Evolutionary conservation across 148 eudicot species (phyloP), one percentile per base, ranked within the genome.

Genomic region (Nyssa sinensis): DNA sequence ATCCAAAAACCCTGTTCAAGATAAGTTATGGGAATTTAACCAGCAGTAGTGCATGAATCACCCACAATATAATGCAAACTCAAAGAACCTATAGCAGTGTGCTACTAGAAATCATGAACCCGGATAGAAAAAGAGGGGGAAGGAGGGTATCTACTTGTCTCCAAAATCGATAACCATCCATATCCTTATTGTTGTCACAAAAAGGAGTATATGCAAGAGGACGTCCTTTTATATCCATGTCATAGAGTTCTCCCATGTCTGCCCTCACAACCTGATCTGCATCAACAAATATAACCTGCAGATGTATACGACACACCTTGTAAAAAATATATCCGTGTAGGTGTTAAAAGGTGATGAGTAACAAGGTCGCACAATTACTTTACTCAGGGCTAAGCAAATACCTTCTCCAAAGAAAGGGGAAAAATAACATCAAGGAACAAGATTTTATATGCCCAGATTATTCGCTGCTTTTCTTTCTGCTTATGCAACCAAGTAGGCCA

Each of bases 401-500:
- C 98, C 96, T 92, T 92, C 68, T 94, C 97, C 70, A 94, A 74
- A 75, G 96, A 91, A 74, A 94, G 83, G 37, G 98, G 98, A 64
- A 94, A 94, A 80, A 94, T 94, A 81, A 94, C 98, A 72, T 94
- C 98, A 79, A 94, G 97, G 79, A 94, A 94, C 61, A 94, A 81
- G 79, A 94, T 94, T 78, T 94, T 94, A 72, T 92, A 94, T 23
- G 98, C 98, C 98, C 98, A 94, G 51, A 94, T 92, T 69, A 94
- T 94, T 78, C 98, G 76, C 76, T 94, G 98, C 72, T 94, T 94
- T 75, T 94, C 98, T 21, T 88, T 86, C 81, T 94, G 97, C 82
- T 94, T 94, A 65, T 94, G 96, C 67, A 94, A 85, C 98, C 98
- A 94, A 57, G 96, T 87, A 64, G 98, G 98, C 98, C 98, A 94